Evolutionary conservation across 2,329 filamentous ascomycete species (phyloP).

Genomic region (Blastomyces silverae): DNA sequence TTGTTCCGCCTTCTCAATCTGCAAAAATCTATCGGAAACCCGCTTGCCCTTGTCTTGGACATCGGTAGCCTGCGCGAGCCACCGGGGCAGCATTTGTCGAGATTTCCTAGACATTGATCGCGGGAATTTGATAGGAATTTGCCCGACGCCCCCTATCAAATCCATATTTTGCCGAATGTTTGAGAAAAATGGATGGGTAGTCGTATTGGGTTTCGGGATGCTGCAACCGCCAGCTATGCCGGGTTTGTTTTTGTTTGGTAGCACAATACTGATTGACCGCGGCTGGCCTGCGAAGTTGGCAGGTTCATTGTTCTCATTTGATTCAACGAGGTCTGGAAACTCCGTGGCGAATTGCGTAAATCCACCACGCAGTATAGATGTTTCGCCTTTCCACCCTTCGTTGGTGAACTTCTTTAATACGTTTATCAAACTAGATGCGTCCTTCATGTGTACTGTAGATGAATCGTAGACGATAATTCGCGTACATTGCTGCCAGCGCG

Average conservation of each 20-base stretch:
- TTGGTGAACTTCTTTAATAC: conserved; percentile 87
- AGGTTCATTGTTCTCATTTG: conserved; percentile 30
- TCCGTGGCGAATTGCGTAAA: conserved; percentile 65
- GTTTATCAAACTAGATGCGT: conserved; percentile 72
- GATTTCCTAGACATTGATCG: conserved; percentile 43
- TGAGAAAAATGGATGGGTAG: conserved; percentile 82
- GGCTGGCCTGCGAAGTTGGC: conserved; percentile 26
- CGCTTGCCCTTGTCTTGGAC: conserved; percentile 65
- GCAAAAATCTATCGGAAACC: conserved; percentile 75
- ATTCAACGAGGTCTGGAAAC: conserved; percentile 60
- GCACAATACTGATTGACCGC: conserved; percentile 46
- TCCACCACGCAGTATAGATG: conserved; percentile 72
- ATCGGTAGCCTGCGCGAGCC: conserved; percentile 66
- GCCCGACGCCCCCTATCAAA: conserved; percentile 84
- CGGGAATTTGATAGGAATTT: conserved; percentile 58
- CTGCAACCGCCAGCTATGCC: conserved; percentile 71
- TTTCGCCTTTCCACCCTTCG: conserved; percentile 70
- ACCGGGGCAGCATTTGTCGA: conserved; percentile 58
- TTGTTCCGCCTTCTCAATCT: conserved; percentile 78
- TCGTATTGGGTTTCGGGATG: conserved; percentile 62
- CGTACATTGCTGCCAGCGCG: conserved; percentile 65
- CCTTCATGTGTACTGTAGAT: conserved; percentile 67
- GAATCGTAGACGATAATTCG: conserved; percentile 85
- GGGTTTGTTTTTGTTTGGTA: conserved; percentile 31
- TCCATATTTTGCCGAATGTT: conserved; percentile 98